These are phyloP conservation scores for Fusarium sp. DNA, from an alignment of 2,329 filamentous ascomycete species.

Conservation along the genomic window DNA sequence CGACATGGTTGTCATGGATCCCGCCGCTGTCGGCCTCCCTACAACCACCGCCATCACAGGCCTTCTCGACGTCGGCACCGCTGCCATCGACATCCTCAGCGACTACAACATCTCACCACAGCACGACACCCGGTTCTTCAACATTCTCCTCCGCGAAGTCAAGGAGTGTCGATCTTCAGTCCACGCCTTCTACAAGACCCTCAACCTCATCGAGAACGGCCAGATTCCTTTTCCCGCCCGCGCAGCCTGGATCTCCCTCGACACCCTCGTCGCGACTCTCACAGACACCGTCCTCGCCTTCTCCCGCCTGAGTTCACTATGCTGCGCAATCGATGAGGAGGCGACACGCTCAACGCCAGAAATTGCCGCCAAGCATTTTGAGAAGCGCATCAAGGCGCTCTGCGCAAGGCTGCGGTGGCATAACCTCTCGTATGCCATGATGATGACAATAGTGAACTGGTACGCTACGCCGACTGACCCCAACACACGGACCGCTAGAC, in stretches of 20 bases:
- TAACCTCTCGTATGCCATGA: slow-evolving; percentile 57
- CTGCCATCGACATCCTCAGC: slow-evolving; percentile 53
- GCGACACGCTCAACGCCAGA: slow-evolving; percentile 37
- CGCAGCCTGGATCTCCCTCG: slow-evolving; percentile 53
- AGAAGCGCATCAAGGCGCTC: slow-evolving; percentile 49
- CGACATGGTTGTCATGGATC: slow-evolving; percentile 42
- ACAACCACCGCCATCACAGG: slow-evolving; percentile 56
- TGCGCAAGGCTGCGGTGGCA: slow-evolving; percentile 55
- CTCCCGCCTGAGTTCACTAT: slow-evolving; percentile 52
- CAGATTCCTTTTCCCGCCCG: slow-evolving; percentile 55
- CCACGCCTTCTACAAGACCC: slow-evolving; percentile 55
- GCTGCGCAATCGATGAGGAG: slow-evolving; percentile 45
- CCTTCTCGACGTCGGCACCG: slow-evolving; percentile 54
- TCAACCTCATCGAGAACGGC: slow-evolving; percentile 52
- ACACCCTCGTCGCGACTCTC: slow-evolving; percentile 54
- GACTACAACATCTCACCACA: slow-evolving; percentile 53
- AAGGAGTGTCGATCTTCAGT: slow-evolving; percentile 57
- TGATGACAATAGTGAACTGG: slow-evolving; percentile 58
- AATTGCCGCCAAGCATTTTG: slow-evolving; percentile 36
- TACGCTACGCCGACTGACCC: slow-evolving; percentile 39
- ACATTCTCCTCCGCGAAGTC: slow-evolving; percentile 53
- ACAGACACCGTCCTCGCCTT: slow-evolving; percentile 56
- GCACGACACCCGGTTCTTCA: slow-evolving; percentile 47
- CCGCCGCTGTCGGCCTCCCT: slow-evolving; percentile 47
- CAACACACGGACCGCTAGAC: slow-evolving; percentile 14